A percentile compares a stretch with the other conserved stretches of the same genome.
These are phyloP conservation scores for Populus ilicifolia DNA, from an alignment of 345 rosid genomes.

Conservation along the genomic window DNA sequence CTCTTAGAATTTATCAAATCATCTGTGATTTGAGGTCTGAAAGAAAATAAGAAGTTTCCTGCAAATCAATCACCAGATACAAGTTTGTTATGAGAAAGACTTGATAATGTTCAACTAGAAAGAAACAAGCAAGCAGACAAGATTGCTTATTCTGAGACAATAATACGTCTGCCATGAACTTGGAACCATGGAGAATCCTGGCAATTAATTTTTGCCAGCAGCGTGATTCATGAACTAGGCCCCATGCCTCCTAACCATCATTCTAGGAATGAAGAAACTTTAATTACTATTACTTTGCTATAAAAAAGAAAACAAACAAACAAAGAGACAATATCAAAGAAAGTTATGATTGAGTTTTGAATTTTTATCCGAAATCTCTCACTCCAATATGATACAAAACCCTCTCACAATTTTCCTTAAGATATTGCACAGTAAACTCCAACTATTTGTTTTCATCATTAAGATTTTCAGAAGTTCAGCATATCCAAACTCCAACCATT, in stretches of 20 bases:
- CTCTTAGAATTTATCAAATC: constrained; percentile 33
- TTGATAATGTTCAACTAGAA: neutral
- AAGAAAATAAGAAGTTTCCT: constrained; percentile 89
- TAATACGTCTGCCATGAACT: neutral
- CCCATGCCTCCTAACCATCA: neutral
- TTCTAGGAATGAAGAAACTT: too few relatives aligned
- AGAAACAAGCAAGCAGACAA: neutral
- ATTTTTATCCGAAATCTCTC: neutral
- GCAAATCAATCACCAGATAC: constrained; percentile 31
- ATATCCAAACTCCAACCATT: neutral
- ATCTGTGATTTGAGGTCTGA: constrained; percentile 70
- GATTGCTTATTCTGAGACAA: neutral
- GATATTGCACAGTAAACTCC: neutral
- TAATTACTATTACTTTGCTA: too few relatives aligned
- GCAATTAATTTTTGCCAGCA: neutral
- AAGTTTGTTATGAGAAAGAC: constrained; percentile 1
- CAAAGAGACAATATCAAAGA: too few relatives aligned
- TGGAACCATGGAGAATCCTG: neutral
- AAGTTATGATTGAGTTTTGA: neutral
- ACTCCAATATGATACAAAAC: neutral
- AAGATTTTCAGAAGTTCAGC: neutral
- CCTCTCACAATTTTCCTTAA: neutral
- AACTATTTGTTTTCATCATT: neutral
- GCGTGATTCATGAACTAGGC: neutral
- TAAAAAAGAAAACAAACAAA: too few relatives aligned